Base-by-base conservation (phyloP, 2,329 filamentous ascomycete species). In the Mariannaea elegans region DNA sequence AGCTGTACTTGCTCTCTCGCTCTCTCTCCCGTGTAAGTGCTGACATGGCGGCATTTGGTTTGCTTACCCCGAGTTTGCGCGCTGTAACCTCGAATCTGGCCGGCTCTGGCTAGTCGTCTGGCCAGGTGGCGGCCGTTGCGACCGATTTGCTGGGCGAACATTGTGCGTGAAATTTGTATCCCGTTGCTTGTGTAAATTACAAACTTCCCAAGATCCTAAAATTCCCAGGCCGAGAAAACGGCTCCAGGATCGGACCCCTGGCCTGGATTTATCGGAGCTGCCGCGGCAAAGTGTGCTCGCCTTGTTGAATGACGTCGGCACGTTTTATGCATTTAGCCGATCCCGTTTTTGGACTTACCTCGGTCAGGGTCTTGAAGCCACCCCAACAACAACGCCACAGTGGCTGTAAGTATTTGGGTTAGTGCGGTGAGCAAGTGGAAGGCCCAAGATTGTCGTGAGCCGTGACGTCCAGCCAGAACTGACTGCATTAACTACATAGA, bases 41-140 rank as follows among this genome's bases (percentile, higher is more conserved):
- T 48, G 56, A 53, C 27, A 9, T 39, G 36, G 16, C 16, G 36
- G 36, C 36, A 5, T 13, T 32, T n/a, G 29, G 18, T 29, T 32
- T 47, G 34, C 36, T 32, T 24, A 53, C 44, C 16, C 69, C 65
- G 49, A 72, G 71, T 68, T 57, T 66, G 67, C 36, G 69, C 54
- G 23, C 66, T 65, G 61, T 75, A 74, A 55, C 65, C 56, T 51
- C 71, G 72, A 55, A 56, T 58, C 46, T 66, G 66, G 14, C 45
- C 55, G 21, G 46, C 18, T n/a, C 53, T 61, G 57, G 52, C 55
- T 50, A 68, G 56, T 31, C 65, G 64, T 56, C 63, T 57, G n/a
- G 61, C 62, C 7, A 61, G 55, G 56, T 71, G 65, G 27, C 69
- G 70, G 47, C 65, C 64, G 24, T 57, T 62, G 47, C 64, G 73